These are phyloP conservation scores for Candida caryicola DNA, from an alignment of 805 yeast genomes.

Conservation along the genomic window DNA sequence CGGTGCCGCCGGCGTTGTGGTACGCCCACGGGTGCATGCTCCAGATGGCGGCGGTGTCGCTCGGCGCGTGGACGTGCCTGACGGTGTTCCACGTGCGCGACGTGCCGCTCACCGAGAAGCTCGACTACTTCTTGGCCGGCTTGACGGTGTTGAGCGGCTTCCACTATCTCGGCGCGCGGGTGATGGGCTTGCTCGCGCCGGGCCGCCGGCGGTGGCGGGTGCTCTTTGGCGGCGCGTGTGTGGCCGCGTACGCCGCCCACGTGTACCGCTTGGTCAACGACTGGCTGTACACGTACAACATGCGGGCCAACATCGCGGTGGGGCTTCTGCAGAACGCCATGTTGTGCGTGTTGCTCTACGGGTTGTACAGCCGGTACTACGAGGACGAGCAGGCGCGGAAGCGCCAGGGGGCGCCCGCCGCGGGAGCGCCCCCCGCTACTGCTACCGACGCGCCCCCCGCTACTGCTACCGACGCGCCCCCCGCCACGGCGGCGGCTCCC, in stretches of 20 bases:
- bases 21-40: slow-evolving; percentile 30
- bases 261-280: slow-evolving; percentile 60
- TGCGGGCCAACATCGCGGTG: slow-evolving; percentile 80
- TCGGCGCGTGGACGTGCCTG: slow-evolving; percentile 86
- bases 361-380: slow-evolving; percentile 32
- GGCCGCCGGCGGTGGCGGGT: slow-evolving; percentile 20
- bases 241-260: slow-evolving; percentile 58
- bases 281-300: slow-evolving; percentile 92
- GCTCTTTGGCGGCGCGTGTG: slow-evolving; percentile 40
- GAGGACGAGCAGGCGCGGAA: slow-evolving; percentile 16
- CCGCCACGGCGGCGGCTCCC: neutral
- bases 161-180: slow-evolving; percentile 62
- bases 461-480: slow-evolving; percentile 9
- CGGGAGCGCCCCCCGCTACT: neutral
- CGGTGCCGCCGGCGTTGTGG: neutral
- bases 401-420: neutral
- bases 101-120: slow-evolving; percentile 68
- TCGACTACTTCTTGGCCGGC: slow-evolving; percentile 93
- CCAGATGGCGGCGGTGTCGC: slow-evolving; percentile 60
- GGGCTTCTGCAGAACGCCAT: slow-evolving; percentile 71
- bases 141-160: slow-evolving; percentile 80
- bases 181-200: slow-evolving; percentile 53
- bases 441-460: neutral
- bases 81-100: slow-evolving; percentile 89
- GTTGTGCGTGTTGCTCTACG: slow-evolving; percentile 23